Evolutionary conservation across 495 filamentous ascomycete species (phyloP).

Genomic region (Tuber aestivum): DNA sequence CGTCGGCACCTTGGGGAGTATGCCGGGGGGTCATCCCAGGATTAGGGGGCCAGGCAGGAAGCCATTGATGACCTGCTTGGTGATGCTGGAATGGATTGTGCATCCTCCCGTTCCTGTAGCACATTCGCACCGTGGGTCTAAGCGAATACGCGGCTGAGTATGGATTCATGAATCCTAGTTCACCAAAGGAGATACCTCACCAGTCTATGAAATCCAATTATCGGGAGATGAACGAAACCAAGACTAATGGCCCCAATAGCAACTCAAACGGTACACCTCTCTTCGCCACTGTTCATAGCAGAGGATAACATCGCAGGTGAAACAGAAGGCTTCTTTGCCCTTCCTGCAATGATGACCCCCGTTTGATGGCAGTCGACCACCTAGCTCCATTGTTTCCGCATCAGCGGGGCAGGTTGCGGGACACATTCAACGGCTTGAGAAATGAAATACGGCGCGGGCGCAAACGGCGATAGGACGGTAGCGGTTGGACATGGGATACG

Average conservation of each 20-base stretch:
- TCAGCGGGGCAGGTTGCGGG: too few relatives aligned
- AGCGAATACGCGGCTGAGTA: background rate
- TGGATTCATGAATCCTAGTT: background rate
- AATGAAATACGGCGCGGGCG: background rate
- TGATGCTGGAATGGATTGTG: background rate
- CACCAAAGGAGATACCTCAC: background rate
- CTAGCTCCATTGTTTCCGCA: too few relatives aligned
- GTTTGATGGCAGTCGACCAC: background rate
- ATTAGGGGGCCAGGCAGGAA: background rate
- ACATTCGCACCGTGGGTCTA: background rate
- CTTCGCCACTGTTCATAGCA: background rate
- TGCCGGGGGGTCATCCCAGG: background rate
- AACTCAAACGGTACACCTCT: background rate
- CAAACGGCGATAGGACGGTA: background rate
- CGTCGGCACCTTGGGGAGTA: background rate
- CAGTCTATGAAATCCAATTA: background rate
- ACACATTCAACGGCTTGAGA: background rate
- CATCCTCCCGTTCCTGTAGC: background rate
- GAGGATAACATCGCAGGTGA: background rate
- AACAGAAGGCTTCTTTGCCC: background rate
- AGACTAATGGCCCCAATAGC: background rate
- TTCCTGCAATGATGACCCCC: background rate
- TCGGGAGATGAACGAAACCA: background rate
- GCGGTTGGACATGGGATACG: background rate
- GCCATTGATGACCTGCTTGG: background rate